Evolutionary conservation across 495 filamentous ascomycete genomes (phyloP), one percentile per base, ranked within the genome.

Genomic region (Tuber umbilicatum): DNA sequence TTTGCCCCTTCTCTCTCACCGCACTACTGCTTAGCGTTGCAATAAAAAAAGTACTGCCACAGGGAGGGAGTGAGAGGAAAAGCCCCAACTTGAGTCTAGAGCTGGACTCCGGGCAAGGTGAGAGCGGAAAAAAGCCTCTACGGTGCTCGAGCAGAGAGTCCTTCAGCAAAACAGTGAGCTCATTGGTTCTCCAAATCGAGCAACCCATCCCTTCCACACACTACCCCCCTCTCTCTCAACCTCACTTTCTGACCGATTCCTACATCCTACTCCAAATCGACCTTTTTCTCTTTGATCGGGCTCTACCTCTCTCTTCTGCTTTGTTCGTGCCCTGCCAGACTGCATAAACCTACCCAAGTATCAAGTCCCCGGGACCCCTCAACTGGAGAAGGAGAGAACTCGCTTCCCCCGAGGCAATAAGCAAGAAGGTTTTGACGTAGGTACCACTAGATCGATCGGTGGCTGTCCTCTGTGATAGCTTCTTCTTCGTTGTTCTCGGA

Each of bases 261-360:
- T 64, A 64, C 55, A 35, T 64, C 69, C 76, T 37, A 38, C 69
- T 72, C 78, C 72, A 72, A 79, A 79, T 79, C 77, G 77, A 74
- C 45, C n/a, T 79, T 79, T 77, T 77, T 79, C 75, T 79, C 72
- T 70, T 70, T 70, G 76, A 78, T 78, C 77, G 76, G 69, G 45
- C n/a, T 69, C 72, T 68, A 41, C 38, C 71, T 64, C 21, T 78
- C 76, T 78, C 71, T 38, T 71, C 55, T n/a, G n/a, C 73, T 74
- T 37, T 73, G 37, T 42, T 78, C 70, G 55, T 64, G 60, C 60
- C 73, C 47, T 73, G 76, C 47, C 68, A 72, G 71, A 75, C 67
- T n/a, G 31, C 71, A 77, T 73, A 77, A 70, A 41, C 39, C 60
- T 55, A 68, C 40, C 68, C 55, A 17, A 64, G 27, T 64, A 27